Conservation (phyloP, 345 rosid species). For the Clarkia xantiana region DNA sequence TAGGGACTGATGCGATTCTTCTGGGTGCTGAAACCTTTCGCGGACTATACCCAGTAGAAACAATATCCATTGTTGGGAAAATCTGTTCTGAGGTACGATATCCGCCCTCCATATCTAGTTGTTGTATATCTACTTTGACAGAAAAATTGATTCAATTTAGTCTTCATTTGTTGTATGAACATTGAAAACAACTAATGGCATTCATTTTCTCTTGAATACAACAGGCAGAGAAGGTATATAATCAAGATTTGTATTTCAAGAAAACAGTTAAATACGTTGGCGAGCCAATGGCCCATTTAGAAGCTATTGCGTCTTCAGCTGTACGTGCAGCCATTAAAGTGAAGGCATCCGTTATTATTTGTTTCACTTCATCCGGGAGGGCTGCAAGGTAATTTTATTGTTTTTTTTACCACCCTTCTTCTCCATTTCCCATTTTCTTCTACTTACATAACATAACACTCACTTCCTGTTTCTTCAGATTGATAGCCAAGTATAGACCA, state of each 20-base stretch:
- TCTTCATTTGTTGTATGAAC: neutral
- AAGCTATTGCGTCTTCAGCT: slow-evolving; percentile 95
- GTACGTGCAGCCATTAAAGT: slow-evolving; percentile 98
- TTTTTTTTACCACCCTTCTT: neutral
- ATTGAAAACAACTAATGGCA: neutral
- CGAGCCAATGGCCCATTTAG: slow-evolving; percentile 93
- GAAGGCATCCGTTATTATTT: slow-evolving; percentile 88
- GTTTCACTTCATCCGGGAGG: slow-evolving; percentile 96
- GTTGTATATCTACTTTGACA: neutral
- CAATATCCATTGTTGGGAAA: slow-evolving; percentile 79
- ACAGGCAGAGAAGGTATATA: slow-evolving; percentile 95
- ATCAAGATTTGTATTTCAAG: slow-evolving; percentile 84
- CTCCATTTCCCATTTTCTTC: neutral
- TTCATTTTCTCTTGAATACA: neutral
- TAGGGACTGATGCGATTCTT: slow-evolving; percentile 97
- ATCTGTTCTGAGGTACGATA: slow-evolving; percentile 78
- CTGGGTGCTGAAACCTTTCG: slow-evolving; percentile 97
- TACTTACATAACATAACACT: neutral
- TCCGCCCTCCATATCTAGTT: neutral
- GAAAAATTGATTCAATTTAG: neutral
- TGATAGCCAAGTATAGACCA: slow-evolving; percentile 97
- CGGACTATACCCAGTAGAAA: slow-evolving; percentile 83
- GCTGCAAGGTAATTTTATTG: slow-evolving; percentile 64
- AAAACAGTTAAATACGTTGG: slow-evolving; percentile 89
- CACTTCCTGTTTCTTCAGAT: slow-evolving; percentile 47